phyloP scores from a whole-genome alignment of 2,329 filamentous ascomycete species.

The Dactylonectria macrodidyma region DNA sequence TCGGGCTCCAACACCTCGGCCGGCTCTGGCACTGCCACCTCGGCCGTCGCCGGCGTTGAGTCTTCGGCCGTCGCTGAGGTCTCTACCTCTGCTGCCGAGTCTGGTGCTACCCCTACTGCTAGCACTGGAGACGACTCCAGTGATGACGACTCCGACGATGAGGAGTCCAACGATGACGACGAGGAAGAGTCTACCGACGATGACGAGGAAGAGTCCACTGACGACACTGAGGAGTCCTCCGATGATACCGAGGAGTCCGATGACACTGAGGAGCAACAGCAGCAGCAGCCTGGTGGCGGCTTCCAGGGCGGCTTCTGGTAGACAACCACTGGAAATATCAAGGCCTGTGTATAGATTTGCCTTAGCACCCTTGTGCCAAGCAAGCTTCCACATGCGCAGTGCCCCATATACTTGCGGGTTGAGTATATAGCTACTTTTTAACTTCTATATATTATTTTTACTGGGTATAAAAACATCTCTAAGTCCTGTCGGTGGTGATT shows the following conservation, averaged over 20 bases:
- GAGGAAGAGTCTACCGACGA: background rate
- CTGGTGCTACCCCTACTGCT: background rate
- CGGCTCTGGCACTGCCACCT: conserved; percentile 14
- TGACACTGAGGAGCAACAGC: conserved; percentile 3
- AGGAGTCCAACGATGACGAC: conserved; percentile 15
- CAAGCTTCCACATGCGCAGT: too few relatives aligned
- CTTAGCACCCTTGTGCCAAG: too few relatives aligned
- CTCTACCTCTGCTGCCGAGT: background rate
- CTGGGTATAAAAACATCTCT: too few relatives aligned
- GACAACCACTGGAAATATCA: too few relatives aligned
- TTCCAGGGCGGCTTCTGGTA: too few relatives aligned
- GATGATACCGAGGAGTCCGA: conserved; percentile 11
- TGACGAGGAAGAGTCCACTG: background rate
- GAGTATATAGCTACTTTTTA: too few relatives aligned
- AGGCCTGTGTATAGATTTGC: too few relatives aligned
- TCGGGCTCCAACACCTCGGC: conserved; percentile 15
- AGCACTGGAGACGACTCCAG: conserved; percentile 10
- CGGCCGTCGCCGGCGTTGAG: background rate
- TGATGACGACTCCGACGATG: conserved; percentile 9
- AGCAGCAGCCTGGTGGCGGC: too few relatives aligned
- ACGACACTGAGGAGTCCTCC: background rate
- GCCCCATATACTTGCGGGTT: too few relatives aligned
- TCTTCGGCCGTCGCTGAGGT: conserved; percentile 19
- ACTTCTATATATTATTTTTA: too few relatives aligned
- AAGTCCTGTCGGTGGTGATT: too few relatives aligned